These are phyloP conservation scores for Halophytophthora polymorphica DNA, from an alignment of 352 stramenopile species.

Conservation along the genomic window DNA sequence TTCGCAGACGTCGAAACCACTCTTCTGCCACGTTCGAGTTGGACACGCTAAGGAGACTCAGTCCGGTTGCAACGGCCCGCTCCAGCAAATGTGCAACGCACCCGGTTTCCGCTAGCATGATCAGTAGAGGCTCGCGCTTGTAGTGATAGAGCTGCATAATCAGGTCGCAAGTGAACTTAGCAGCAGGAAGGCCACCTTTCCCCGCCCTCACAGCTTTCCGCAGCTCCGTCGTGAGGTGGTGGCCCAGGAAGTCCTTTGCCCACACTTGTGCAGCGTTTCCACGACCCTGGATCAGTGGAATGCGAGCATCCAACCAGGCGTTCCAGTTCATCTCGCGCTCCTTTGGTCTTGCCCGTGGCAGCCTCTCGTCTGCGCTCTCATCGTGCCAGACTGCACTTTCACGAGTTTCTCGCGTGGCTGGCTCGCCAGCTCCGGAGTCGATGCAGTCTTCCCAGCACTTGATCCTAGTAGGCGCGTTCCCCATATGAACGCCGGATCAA, in stretches of 20 bases:
- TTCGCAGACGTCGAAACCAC: neutral
- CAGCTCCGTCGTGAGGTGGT: neutral
- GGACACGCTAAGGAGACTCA: neutral
- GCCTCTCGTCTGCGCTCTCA: too few species aligned
- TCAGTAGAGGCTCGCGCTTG: conserved; percentile 8
- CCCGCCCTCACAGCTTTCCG: neutral
- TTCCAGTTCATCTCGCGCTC: too few species aligned
- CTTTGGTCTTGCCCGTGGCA: too few species aligned
- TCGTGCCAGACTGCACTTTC: too few species aligned
- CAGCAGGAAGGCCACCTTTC: neutral
- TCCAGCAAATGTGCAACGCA: conserved; percentile 5
- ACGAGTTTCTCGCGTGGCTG: too few species aligned
- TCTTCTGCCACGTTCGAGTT: neutral
- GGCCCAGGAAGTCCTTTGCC: neutral
- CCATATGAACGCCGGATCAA: too few species aligned
- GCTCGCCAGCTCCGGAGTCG: too few species aligned
- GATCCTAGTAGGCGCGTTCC: too few species aligned
- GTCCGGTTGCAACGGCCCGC: neutral
- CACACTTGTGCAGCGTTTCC: too few species aligned
- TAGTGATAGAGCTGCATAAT: neutral
- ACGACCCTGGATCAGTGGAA: too few species aligned
- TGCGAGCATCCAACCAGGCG: too few species aligned
- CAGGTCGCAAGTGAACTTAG: neutral
- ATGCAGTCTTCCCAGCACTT: too few species aligned
- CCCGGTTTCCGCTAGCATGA: conserved; percentile 10